phyloP scores from a whole-genome alignment of 305 asterid genomes.

The Ruellia speciosa region DNA sequence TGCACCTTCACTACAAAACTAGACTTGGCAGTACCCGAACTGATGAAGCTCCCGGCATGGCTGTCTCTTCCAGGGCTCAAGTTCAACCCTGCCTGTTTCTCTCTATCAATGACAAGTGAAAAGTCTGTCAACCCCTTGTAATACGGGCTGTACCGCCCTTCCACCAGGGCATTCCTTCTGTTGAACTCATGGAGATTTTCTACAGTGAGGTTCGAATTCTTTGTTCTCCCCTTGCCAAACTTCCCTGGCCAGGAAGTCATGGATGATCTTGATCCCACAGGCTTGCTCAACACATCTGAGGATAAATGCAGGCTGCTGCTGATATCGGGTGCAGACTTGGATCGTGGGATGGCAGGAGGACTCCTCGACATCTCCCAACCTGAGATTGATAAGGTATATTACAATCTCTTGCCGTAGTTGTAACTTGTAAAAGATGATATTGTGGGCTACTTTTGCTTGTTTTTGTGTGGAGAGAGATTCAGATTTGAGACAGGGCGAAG shows the following conservation, averaged over 20 bases:
- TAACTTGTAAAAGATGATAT: conserved; percentile 1
- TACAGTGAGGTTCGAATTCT: conserved; percentile 30
- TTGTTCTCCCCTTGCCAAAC: conserved; percentile 23
- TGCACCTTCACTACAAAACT: conserved; percentile 45
- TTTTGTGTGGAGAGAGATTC: too few relatives aligned
- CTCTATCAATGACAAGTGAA: conserved; percentile 38
- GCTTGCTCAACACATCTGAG: conserved; percentile 23
- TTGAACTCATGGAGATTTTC: conserved; percentile 44
- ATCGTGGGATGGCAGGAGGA: conserved; percentile 33
- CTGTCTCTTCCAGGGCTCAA: conserved; percentile 46
- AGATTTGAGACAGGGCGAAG: too few relatives aligned
- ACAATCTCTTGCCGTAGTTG: background rate
- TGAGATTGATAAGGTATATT: conserved; percentile 38
- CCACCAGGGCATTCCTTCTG: conserved; percentile 27
- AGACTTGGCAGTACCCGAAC: conserved; percentile 32
- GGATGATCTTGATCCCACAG: conserved; percentile 31
- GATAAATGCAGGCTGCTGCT: conserved; percentile 31
- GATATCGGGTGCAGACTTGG: conserved; percentile 50
- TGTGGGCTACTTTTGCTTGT: background rate
- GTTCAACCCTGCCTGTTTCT: conserved; percentile 33
- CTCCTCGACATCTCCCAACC: conserved; percentile 5
- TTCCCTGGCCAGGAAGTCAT: conserved; percentile 37
- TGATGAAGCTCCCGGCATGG: conserved; percentile 33
- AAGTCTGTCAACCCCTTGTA: conserved; percentile 67
- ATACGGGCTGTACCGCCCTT: conserved; percentile 46